These are phyloP conservation scores for Talaromyces sp. DNA, from an alignment of 2,329 filamentous ascomycete species.

Conservation along the genomic window DNA sequence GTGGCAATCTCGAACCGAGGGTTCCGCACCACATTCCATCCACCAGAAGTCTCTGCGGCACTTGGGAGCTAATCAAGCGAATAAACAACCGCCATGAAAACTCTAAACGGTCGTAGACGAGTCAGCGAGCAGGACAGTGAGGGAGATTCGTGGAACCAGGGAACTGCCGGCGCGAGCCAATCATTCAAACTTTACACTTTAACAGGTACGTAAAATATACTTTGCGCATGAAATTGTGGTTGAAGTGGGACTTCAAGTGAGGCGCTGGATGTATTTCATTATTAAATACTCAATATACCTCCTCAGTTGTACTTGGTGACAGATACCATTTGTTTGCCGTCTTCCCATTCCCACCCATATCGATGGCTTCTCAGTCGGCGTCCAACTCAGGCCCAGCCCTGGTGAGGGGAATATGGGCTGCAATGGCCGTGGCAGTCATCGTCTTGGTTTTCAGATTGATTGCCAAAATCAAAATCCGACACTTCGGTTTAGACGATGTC, in stretches of 20 bases:
- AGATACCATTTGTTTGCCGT: neutral
- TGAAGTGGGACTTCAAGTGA: neutral
- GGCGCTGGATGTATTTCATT: neutral
- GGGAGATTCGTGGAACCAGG: neutral
- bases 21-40: neutral
- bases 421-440: neutral
- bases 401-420: constrained; percentile 1
- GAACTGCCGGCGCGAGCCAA: neutral
- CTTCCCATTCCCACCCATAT: neutral
- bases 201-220: neutral
- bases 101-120: neutral
- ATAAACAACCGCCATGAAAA: neutral
- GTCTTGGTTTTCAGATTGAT: constrained; percentile 1
- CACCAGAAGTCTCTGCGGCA: neutral
- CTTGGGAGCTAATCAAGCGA: neutral
- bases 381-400: neutral
- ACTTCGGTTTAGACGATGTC: constrained; percentile 4
- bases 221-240: neutral
- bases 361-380: neutral
- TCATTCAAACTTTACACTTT: neutral
- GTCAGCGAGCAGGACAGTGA: neutral
- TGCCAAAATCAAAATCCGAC: constrained; percentile 5
- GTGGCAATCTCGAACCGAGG: neutral
- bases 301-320: neutral
- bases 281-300: neutral